Conservation (phyloP, 306 rosid genomes). For the Macrotyloma uniflorum region DNA sequence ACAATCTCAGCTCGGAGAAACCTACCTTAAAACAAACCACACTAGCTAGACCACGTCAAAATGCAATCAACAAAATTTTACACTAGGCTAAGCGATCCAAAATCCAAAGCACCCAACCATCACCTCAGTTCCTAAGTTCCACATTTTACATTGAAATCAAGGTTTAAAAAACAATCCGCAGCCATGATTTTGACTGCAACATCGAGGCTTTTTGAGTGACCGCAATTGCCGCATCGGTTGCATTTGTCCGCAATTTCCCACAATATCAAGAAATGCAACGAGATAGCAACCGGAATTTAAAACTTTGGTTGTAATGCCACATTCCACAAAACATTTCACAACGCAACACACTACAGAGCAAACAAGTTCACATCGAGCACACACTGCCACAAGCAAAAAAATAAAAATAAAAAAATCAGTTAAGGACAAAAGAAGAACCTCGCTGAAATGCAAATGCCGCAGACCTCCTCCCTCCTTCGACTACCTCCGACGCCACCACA, state of each 20-base stretch:
- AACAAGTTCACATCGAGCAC: not conserved
- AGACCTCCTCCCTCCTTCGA: conserved; percentile 53
- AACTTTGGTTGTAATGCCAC: not conserved
- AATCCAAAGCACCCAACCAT: not conserved
- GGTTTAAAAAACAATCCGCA: not conserved
- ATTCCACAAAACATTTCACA: not conserved
- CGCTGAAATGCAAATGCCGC: conserved; percentile 57
- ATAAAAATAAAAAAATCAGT: not conserved
- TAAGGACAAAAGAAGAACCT: conserved; percentile 20
- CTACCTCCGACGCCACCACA: conserved; percentile 35
- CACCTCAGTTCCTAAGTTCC: conserved; percentile 7
- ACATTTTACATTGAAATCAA: not conserved
- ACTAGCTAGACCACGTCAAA: not conserved
- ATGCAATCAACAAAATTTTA: not conserved
- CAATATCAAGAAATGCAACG: not conserved
- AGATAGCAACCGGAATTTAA: not conserved
- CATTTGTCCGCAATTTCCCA: not conserved
- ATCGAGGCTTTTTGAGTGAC: not conserved
- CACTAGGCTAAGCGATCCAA: not conserved
- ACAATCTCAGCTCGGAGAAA: not conserved
- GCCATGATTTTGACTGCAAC: not conserved
- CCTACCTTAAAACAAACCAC: not conserved
- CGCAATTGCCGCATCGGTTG: not conserved
- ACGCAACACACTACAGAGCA: conserved; percentile 5
- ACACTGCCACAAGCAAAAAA: not conserved